phyloP scores from a whole-genome alignment of 108 stramenopile genomes.

The Nannochloropsis oceanica region DNA sequence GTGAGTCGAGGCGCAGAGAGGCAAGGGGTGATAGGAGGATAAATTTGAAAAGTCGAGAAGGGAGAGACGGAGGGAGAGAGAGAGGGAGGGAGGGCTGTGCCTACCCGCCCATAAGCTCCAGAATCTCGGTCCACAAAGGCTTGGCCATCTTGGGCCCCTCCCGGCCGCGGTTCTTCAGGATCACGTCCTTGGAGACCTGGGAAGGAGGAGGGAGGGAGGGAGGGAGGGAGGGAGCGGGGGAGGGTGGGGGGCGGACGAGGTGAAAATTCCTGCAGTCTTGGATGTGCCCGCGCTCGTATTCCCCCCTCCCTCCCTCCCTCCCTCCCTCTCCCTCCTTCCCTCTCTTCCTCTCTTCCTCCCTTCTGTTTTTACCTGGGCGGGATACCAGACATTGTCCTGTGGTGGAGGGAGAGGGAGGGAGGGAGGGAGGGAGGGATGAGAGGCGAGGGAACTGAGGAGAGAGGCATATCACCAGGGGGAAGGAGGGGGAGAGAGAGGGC shows the following conservation, averaged over 20 bases:
- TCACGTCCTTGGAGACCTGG: neutral
- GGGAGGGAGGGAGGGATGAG: neutral
- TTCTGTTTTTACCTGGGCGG: neutral
- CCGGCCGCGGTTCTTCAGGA: neutral
- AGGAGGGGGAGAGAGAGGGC: neutral
- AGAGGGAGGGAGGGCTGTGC: neutral
- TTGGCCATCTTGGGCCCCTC: neutral
- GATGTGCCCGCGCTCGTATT: no score
- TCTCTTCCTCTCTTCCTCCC: neutral
- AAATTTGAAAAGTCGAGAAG: neutral
- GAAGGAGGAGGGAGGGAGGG: neutral
- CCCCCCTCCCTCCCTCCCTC: no score
- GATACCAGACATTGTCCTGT: neutral
- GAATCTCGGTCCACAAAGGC: neutral
- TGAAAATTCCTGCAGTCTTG: no score
- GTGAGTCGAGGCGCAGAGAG: neutral
- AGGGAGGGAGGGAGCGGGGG: neutral
- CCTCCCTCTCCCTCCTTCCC: no score
- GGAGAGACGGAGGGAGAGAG: neutral
- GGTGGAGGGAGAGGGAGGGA: neutral
- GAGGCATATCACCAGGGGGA: neutral
- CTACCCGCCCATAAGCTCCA: neutral
- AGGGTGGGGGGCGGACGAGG: neutral
- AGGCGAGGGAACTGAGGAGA: neutral
- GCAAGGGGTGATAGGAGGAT: neutral